Evolutionary conservation across 306 rosid species (phyloP), one percentile per base, ranked within the genome.

Genomic region (Crataegus laevigata): DNA sequence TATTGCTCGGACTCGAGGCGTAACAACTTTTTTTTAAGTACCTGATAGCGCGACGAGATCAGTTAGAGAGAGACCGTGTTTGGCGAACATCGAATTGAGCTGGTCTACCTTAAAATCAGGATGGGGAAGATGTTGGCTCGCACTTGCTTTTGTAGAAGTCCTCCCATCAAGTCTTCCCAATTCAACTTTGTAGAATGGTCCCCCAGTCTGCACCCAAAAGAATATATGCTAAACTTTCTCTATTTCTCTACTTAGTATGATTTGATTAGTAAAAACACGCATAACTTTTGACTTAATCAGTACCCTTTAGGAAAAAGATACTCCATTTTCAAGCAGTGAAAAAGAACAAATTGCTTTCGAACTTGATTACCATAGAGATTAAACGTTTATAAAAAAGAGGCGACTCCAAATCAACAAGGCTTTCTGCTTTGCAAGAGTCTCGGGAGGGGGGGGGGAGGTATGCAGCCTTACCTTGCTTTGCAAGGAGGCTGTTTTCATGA

Each of bases 31-130:
- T 19, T 8, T 52, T 74, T 28, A 40, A 60, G 55, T 79, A 93
- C 98, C 98, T 80, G 96, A 94, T 51, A 94, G 90, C 5, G 97
- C 98, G 77, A 91, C 38, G 71, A 94, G 78, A 78, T 94, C 91
- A 9, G 80, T 63, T 12, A 85, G 85, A 68, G 82, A 50, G 69
- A 91, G 97, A 62, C 94, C 97, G 67, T 86, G 89, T 26, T 82
- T 77, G 73, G 85, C 85, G 84, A 94, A 91, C 93, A 90, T 69
- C 28, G 75, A 40, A 11, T 38, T 81, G 68, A 94, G 86, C 71
- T 76, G 36, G 70, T 73, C 69, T 60, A 94, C 40, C 14, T 68
- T 71, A 42, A 82, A 88, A 11, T 88, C 89, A 29, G 96, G 87
- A 38, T 60, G 77, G 76, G 98, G 98, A 63, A 94, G 85, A 74